Evolutionary conservation across 164 flowering plant genomes (phyloP), one percentile per base, ranked within the genome.

Genomic region (Liriodendron chinense): DNA sequence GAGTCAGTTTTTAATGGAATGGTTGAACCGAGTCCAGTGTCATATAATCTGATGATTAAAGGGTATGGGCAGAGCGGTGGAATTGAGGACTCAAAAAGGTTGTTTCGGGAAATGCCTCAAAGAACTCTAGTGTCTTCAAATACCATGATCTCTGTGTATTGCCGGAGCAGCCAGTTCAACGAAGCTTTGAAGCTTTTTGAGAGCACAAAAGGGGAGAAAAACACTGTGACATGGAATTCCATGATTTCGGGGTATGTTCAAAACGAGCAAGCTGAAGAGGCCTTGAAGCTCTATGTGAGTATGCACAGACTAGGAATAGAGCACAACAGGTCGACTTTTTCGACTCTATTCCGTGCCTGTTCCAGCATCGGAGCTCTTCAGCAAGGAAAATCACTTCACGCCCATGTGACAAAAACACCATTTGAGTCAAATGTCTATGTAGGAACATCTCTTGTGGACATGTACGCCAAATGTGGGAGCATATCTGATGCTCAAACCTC

Each of bases 391-490:
- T 6, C 77, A 64, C 79, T 91, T 67, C 94, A 91, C 76, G 88
- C 84, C 12, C 87, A 86, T 53, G 71, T 85, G 77, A 64, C 79
- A 13, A 92, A 88, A 83, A 85, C 91, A 47, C 88, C 90, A n/a
- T 89, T 89, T 69, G 84, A 79, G 73, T 78, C 88, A 20, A 86
- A 90, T 73, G 79, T 87, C 23, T 87, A 83, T 80, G 98, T 87
- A 8, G 94, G 93, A 65, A 93, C 92, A 56, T 86, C 98, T 16
- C 89, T 93, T 23, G 76, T 89, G 23, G 93, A 88, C 77, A 90
- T 90, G 94, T 93, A 93, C 74, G 85, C 94, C 12, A 92, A 88
- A 86, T 92, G 96, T 78, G 96, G 98, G 56, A 85, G 79, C 79
- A 84, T 92, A 7, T 12, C 21, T 48, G 89, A 86, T 80, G 91